These are phyloP conservation scores for Heterobasidion annosum DNA, from an alignment of 1,284 basidiomycete species.

Conservation along the genomic window DNA sequence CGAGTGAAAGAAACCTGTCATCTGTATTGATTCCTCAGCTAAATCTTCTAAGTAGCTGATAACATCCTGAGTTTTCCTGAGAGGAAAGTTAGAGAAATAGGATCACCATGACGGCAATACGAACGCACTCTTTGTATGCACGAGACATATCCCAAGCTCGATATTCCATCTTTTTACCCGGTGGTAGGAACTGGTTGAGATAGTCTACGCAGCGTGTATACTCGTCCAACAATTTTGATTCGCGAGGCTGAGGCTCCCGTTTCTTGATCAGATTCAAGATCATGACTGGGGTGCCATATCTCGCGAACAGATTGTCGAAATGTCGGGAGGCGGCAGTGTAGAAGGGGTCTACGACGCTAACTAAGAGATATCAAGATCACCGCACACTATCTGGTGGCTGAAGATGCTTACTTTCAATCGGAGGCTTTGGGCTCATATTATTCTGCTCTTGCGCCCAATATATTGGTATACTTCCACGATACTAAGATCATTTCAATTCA, in stretches of 20 bases:
- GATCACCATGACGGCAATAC: background rate
- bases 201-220: slow-evolving; percentile 92
- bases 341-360: slow-evolving; percentile 93
- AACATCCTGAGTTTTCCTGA: slow-evolving; percentile 89
- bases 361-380: slow-evolving; percentile 28
- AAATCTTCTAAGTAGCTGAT: slow-evolving; percentile 94
- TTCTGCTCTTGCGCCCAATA: slow-evolving; percentile 95
- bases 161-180: slow-evolving; percentile 82
- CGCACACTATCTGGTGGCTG: background rate
- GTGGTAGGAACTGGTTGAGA: slow-evolving; percentile 92
- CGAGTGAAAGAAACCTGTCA: slow-evolving; percentile 92
- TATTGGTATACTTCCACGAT: slow-evolving; percentile 91
- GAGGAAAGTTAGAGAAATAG: background rate
- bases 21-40: slow-evolving; percentile 88
- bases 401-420: slow-evolving; percentile 77
- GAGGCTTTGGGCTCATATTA: slow-evolving; percentile 86
- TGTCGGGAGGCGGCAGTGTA: slow-evolving; percentile 90
- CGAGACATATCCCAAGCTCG: slow-evolving; percentile 96
- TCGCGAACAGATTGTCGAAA: slow-evolving; percentile 86
- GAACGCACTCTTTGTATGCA: slow-evolving; percentile 74
- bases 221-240: slow-evolving; percentile 89
- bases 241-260: slow-evolving; percentile 73
- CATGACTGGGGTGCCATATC: slow-evolving; percentile 88
- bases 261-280: slow-evolving; percentile 96
- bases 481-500: slow-evolving; percentile 32